These are phyloP conservation scores for Eucalyptus dawsonii DNA, from an alignment of 345 rosid species.

Conservation along the genomic window DNA sequence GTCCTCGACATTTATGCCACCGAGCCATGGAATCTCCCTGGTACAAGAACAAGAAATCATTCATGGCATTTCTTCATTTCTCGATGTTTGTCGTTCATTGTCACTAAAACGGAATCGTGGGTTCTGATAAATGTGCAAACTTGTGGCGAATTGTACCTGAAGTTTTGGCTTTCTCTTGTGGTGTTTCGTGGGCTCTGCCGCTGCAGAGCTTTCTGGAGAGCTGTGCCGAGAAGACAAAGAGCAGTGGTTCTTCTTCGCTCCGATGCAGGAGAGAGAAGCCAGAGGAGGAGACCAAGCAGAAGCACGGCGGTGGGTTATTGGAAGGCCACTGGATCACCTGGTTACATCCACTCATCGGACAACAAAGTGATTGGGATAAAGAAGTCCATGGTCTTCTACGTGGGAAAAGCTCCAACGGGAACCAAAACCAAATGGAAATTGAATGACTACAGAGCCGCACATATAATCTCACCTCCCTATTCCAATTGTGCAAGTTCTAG, in stretches of 20 bases:
- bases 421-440: neutral
- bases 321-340: neutral
- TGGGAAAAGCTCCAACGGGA: neutral
- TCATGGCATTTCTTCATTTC: neutral
- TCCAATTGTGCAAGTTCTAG: neutral
- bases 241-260: neutral
- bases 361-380: neutral
- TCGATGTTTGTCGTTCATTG: neutral
- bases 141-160: neutral
- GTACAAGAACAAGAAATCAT: neutral
- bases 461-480: neutral
- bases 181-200: neutral
- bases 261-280: neutral
- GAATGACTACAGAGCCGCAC: constrained; percentile 56
- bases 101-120: neutral
- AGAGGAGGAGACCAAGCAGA: neutral
- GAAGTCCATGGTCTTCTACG: neutral
- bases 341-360: neutral
- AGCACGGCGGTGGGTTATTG: neutral
- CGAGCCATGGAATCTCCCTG: neutral
- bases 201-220: constrained; percentile 51
- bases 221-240: constrained; percentile 23
- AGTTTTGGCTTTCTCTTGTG: neutral
- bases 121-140: neutral
- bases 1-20: neutral